Evolutionary conservation across 257 asterid species (phyloP), one percentile per base, ranked within the genome.

Genomic region (Nicotiana sylvestris): DNA sequence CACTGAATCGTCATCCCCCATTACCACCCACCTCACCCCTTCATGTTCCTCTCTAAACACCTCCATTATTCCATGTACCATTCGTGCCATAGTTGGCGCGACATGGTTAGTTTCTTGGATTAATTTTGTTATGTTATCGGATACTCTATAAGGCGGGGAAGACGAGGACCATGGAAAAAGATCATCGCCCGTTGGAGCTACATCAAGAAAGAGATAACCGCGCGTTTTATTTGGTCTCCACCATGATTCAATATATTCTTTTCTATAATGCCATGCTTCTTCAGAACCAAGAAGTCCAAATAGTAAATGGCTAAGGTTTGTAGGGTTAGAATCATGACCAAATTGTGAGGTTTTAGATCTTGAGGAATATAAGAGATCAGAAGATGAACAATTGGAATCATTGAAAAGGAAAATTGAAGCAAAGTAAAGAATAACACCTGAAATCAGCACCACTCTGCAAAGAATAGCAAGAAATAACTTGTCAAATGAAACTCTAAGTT

Each of bases 1-100:
- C 2, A 93, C 27, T 0, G 98, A 86, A 49, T 93, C 98, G 46
- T 93, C 98, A 17, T 92, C 97, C 6, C 95, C 98, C 91, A 93
- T 92, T 0, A 93, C 91, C 0, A 91, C 81, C 97, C 97, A 93
- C 16, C 97, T 84, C 0, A 91, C 67, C 0, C 86, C 65, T 21
- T 84, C 89, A 0, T 89, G 53, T 6, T 83, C 61, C 33, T 91
- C 93, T 17, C 89, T 74, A 55, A 90, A 60, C 18, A 84, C 74
- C 87, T 93, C 98, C 87, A 86, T 78, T 9, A 93, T 90, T 4
- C 92, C 96, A 57, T 86, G 94, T 3, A 91, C 90, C 91, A 93
- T 89, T 2, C 94, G 86, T 0, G 88, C 88, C 90, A 88, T 86
- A 1, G 72, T 46, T 0, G 93, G 92, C 0, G 77, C 81, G 1